These are phyloP conservation scores for Acacia concinna DNA, from an alignment of 331 rosid species.

Conservation along the genomic window DNA sequence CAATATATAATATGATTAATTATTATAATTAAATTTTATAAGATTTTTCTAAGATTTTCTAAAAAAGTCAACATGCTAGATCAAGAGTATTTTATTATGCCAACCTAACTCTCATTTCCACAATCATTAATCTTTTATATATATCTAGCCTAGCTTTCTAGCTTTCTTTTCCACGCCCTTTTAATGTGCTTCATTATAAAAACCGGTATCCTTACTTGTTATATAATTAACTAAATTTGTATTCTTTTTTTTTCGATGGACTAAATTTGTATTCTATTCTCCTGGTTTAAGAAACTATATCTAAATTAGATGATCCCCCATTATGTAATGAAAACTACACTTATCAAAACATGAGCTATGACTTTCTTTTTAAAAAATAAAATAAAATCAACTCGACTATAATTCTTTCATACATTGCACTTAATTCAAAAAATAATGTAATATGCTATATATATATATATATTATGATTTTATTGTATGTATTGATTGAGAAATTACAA, in stretches of 20 bases:
- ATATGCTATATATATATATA: no score
- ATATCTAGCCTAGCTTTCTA: slow-evolving; percentile 34
- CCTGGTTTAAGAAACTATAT: neutral
- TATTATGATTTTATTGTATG: neutral
- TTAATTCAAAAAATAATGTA: neutral
- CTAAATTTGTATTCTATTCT: neutral
- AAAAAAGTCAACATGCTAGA: no score
- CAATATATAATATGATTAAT: no score
- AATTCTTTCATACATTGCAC: neutral
- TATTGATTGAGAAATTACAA: neutral
- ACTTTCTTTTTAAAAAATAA: no score
- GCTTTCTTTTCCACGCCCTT: slow-evolving; percentile 23
- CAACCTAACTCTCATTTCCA: slow-evolving; percentile 40
- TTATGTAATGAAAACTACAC: neutral
- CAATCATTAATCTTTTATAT: slow-evolving; percentile 5
- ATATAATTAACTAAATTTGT: neutral
- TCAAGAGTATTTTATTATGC: slow-evolving; percentile 48
- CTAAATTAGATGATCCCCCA: neutral
- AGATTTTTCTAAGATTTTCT: no score
- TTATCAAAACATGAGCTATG: neutral
- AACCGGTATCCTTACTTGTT: neutral
- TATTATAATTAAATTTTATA: no score
- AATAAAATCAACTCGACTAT: neutral
- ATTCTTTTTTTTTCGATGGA: no score
- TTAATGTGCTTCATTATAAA: neutral